phyloP scores from a whole-genome alignment of 805 yeast species.

The Monosporozyma servazzii region DNA sequence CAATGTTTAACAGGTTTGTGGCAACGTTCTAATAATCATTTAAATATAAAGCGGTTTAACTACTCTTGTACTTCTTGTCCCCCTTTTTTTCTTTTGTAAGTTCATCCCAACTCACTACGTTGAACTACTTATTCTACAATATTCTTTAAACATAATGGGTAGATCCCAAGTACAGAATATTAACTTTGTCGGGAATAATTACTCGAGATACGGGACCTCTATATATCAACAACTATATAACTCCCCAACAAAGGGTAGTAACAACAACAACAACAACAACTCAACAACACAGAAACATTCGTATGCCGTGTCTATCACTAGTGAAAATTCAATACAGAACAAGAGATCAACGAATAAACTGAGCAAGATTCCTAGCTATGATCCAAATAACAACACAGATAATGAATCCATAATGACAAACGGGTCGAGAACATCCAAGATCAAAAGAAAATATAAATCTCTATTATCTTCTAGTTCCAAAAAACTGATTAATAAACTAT shows the following conservation, averaged over 20 bases:
- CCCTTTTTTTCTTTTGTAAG: too few species aligned
- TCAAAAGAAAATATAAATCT: slow-evolving; percentile 20
- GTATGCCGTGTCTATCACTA: neutral
- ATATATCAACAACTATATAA: slow-evolving; percentile 22
- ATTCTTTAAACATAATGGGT: neutral
- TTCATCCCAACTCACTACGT: too few species aligned
- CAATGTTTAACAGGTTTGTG: too few species aligned
- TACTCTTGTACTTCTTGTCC: too few species aligned
- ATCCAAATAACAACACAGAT: slow-evolving; percentile 5
- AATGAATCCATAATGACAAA: slow-evolving; percentile 7
- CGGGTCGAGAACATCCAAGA: slow-evolving; percentile 13
- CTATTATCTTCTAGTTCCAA: slow-evolving; percentile 20
- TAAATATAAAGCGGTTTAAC: neutral
- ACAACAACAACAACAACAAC: slow-evolving; percentile 5
- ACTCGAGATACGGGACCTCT: slow-evolving; percentile 33
- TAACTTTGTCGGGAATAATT: slow-evolving; percentile 30
- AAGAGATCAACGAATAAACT: slow-evolving; percentile 10
- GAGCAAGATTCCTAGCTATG: slow-evolving; percentile 2
- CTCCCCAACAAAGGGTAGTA: slow-evolving; percentile 1
- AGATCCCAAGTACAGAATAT: slow-evolving; percentile 10
- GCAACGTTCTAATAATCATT: neutral
- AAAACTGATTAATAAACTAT: slow-evolving; percentile 25
- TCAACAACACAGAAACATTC: slow-evolving; percentile 4
- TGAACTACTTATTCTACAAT: too few species aligned
- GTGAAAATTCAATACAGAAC: slow-evolving; percentile 13